These are phyloP conservation scores for Elongisporangium anandrum DNA, from an alignment of 352 stramenopile genomes.

Conservation along the genomic window DNA sequence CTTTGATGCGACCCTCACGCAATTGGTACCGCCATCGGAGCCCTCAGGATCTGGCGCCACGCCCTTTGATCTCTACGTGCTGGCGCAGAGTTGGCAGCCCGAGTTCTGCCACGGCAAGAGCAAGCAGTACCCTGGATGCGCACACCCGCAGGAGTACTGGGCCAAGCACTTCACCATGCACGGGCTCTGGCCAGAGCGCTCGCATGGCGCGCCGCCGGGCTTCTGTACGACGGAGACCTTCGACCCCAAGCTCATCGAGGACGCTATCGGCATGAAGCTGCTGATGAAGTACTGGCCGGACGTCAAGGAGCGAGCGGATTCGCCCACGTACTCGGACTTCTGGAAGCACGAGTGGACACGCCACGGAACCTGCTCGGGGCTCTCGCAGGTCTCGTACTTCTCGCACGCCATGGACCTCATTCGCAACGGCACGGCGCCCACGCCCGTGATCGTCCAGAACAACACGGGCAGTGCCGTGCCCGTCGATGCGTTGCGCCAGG, in stretches of 20 bases:
- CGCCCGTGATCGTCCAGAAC: slow-evolving; percentile 54
- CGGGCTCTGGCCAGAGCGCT: slow-evolving; percentile 84
- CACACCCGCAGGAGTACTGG: slow-evolving; percentile 63
- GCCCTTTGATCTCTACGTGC: slow-evolving; percentile 85
- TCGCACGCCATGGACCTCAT: slow-evolving; percentile 71
- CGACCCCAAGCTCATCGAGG: slow-evolving; percentile 52
- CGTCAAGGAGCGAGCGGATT: slow-evolving; percentile 62
- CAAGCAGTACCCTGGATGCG: slow-evolving; percentile 64
- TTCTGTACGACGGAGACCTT: slow-evolving; percentile 77
- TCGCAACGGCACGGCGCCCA: slow-evolving; percentile 61
- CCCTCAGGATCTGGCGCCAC: not conserved
- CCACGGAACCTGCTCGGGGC: slow-evolving; percentile 90
- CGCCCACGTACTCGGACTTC: slow-evolving; percentile 73
- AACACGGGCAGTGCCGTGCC: slow-evolving; percentile 51
- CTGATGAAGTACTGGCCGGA: slow-evolving; percentile 85
- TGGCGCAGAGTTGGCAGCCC: slow-evolving; percentile 89
- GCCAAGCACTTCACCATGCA: slow-evolving; percentile 85
- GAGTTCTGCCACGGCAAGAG: slow-evolving; percentile 74
- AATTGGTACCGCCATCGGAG: slow-evolving; percentile 3
- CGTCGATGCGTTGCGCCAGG: slow-evolving; percentile 33
- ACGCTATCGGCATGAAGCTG: slow-evolving; percentile 58
- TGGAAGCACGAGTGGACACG: slow-evolving; percentile 94
- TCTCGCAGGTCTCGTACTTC: slow-evolving; percentile 87
- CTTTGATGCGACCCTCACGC: slow-evolving; percentile 23
- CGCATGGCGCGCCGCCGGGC: slow-evolving; percentile 56